Percentiles rank a stretch among this genome's conserved stretches.
Evolutionary conservation across 1,284 basidiomycete species (phyloP).

Genomic region (Anthracocystis panici-leucophaei): DNA sequence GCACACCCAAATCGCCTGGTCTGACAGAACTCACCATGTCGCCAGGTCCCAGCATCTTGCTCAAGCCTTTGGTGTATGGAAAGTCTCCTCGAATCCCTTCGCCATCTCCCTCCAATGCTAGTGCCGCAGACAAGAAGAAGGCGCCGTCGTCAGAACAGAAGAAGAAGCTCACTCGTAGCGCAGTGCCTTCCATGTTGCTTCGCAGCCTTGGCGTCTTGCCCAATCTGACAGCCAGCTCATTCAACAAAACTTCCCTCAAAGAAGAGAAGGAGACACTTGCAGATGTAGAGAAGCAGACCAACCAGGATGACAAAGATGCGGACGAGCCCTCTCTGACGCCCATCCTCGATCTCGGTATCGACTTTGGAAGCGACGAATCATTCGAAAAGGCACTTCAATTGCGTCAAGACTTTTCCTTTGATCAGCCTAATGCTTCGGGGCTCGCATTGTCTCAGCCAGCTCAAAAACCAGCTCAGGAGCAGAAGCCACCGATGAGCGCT

Average conservation of each 20-base stretch:
- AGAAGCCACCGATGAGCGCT: constrained; percentile 19
- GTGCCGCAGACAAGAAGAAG: constrained; percentile 11
- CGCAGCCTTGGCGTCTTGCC: constrained; percentile 49
- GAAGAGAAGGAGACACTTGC: constrained; percentile 15
- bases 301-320: constrained; percentile 15
- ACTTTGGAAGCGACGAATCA: constrained; percentile 36
- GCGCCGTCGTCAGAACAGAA: constrained; percentile 22
- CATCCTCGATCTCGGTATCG: constrained; percentile 52
- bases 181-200: constrained; percentile 50
- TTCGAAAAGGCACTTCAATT: constrained; percentile 42
- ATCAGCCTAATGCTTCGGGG: constrained; percentile 9
- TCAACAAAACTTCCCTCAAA: constrained; percentile 4
- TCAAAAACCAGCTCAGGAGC: neutral
- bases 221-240: constrained; percentile 19
- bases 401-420: constrained; percentile 37
- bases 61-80: constrained; percentile 42
- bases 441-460: constrained; percentile 1
- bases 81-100: constrained; percentile 33
- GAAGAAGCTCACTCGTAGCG: constrained; percentile 41
- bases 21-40: constrained; percentile 48
- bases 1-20: constrained; percentile 38
- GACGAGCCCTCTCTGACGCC: constrained; percentile 49
- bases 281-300: constrained; percentile 3
- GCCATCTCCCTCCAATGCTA: constrained; percentile 19
- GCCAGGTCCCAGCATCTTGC: constrained; percentile 47